Percentiles rank a stretch among this genome's conserved stretches.
phyloP scores from a whole-genome alignment of 305 asterid species.

The Striga hermonthica region DNA sequence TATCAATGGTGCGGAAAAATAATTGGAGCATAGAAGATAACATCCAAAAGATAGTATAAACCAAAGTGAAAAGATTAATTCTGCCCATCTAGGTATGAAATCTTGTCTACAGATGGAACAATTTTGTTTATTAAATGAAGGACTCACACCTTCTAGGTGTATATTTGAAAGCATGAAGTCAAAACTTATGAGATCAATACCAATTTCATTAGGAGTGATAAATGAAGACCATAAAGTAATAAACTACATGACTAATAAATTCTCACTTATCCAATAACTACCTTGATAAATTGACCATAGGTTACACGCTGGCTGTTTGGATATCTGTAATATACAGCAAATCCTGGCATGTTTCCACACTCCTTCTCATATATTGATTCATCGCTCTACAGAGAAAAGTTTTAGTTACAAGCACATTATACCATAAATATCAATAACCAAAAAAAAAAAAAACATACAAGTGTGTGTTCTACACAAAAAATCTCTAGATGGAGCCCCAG shows the following conservation, averaged over 20 bases:
- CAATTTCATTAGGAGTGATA: conserved; percentile 8
- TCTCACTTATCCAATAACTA: conserved; percentile 35
- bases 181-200: neutral
- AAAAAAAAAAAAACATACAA: conserved; percentile 22
- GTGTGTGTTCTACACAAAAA: conserved; percentile 1
- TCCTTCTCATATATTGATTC: conserved; percentile 94
- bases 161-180: neutral
- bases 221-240: conserved; percentile 2
- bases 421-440: neutral
- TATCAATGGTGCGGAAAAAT: neutral
- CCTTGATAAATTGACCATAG: conserved; percentile 94
- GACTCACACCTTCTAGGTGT: neutral
- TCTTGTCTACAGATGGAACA: neutral
- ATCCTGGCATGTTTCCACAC: conserved; percentile 99
- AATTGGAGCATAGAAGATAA: neutral
- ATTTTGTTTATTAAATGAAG: conserved; percentile 12
- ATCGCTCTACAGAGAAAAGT: conserved; percentile 57
- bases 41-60: neutral
- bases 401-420: conserved; percentile 20
- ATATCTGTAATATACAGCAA: conserved; percentile 95
- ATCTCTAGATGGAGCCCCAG: conserved; percentile 5
- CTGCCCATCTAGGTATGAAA: neutral
- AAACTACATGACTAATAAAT: conserved; percentile 21
- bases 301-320: conserved; percentile 99
- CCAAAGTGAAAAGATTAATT: too few species aligned